Percentiles rank a stretch among this genome's conserved stretches.
phyloP scores from a whole-genome alignment of 2,329 filamentous ascomycete genomes.

The Pyricularia sp. region DNA sequence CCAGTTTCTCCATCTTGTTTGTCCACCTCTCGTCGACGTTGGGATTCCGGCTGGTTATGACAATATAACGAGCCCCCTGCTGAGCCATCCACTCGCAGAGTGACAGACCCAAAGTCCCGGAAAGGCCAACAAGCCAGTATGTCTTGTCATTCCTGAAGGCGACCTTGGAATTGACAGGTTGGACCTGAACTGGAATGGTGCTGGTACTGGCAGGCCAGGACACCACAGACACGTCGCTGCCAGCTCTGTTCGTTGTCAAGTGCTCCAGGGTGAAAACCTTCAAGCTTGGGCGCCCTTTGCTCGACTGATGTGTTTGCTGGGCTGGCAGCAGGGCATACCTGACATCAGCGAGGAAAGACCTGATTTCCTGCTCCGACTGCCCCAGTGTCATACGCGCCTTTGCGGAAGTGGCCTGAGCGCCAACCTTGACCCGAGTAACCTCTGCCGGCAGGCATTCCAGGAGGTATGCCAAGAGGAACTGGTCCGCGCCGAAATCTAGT shows the following conservation, averaged over 20 bases:
- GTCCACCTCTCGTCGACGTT: background rate
- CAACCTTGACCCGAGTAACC: background rate
- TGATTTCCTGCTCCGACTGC: background rate
- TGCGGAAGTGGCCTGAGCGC: background rate
- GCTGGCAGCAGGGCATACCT: background rate
- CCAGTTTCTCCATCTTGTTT: background rate
- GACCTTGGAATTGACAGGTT: background rate
- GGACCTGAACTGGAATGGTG: background rate
- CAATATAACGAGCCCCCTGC: conserved; percentile 19
- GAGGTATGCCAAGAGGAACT: background rate
- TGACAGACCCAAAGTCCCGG: conserved; percentile 20
- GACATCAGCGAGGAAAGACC: background rate
- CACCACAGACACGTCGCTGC: background rate
- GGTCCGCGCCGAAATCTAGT: background rate
- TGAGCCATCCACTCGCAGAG: conserved; percentile 25
- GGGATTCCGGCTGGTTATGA: background rate
- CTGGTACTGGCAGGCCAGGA: background rate
- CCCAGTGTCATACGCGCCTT: background rate
- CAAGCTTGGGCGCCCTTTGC: background rate
- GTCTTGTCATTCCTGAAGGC: conserved; percentile 12
- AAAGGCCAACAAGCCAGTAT: conserved; percentile 21
- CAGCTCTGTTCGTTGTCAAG: background rate
- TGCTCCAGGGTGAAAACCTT: background rate
- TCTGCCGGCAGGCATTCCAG: background rate
- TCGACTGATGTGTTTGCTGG: background rate